Evolutionary conservation across 164 flowering plant genomes (phyloP).

Genomic region (Nelumbo lutea): DNA sequence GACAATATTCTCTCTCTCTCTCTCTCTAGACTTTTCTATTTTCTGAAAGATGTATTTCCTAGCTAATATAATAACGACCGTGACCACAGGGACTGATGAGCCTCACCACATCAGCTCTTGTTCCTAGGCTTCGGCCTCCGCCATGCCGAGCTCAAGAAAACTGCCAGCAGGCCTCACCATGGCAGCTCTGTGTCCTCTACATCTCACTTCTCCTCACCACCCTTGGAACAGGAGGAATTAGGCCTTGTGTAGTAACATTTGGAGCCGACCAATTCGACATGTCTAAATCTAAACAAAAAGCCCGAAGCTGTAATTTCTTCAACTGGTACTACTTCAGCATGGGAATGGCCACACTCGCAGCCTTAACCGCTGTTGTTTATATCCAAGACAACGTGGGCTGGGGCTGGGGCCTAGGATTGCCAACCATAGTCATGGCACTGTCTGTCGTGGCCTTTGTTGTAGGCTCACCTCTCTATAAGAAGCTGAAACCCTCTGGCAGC

Average conservation of each 20-base stretch:
- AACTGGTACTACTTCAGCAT: slow-evolving; percentile 60
- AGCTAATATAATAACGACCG: too few species aligned
- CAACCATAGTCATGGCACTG: slow-evolving; percentile 51
- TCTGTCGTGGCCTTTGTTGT: slow-evolving; percentile 46
- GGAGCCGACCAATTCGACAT: slow-evolving; percentile 71
- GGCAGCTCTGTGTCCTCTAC: slow-evolving; percentile 57
- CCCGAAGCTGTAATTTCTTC: slow-evolving; percentile 48
- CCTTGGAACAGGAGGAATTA: slow-evolving; percentile 52
- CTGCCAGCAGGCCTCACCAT: slow-evolving; percentile 49
- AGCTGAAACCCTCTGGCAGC: slow-evolving; percentile 51
- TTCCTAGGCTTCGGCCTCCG: slow-evolving; percentile 49
- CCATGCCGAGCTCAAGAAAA: slow-evolving; percentile 50
- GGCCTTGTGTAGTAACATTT: slow-evolving; percentile 65
- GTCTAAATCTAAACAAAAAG: slow-evolving; percentile 27
- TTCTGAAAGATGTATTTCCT: too few species aligned
- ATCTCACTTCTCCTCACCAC: slow-evolving; percentile 51
- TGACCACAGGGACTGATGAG: slow-evolving; percentile 45
- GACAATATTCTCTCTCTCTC: too few species aligned
- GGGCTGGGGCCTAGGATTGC: slow-evolving; percentile 78
- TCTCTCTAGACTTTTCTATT: too few species aligned
- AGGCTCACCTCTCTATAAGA: slow-evolving; percentile 45
- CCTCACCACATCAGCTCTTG: slow-evolving; percentile 47
- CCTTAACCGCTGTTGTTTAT: slow-evolving; percentile 58
- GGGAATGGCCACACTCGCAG: slow-evolving; percentile 54
- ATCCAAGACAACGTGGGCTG: slow-evolving; percentile 71